phyloP scores from a whole-genome alignment of 768 basidiomycete genomes.

The Sutorius australiensis region DNA sequence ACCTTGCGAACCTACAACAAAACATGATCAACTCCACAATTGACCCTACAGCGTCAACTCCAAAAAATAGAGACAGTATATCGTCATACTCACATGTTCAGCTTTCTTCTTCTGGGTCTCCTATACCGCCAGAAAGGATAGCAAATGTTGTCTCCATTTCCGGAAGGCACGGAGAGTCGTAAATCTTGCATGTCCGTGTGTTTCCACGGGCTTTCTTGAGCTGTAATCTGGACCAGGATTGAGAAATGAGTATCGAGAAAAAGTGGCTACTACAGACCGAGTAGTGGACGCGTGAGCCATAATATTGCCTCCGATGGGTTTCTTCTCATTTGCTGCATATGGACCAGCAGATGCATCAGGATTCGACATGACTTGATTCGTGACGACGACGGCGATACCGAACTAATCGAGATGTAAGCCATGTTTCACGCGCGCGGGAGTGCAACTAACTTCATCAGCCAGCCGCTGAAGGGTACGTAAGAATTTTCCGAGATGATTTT shows the following conservation, averaged over 20 bases:
- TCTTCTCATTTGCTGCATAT: constrained; percentile 89
- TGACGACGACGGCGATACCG: constrained; percentile 95
- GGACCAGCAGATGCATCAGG: constrained; percentile 92
- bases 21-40: constrained; percentile 7
- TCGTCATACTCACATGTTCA: constrained; percentile 28
- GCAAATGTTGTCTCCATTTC: constrained; percentile 96
- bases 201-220: constrained; percentile 90
- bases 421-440: constrained; percentile 1
- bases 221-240: constrained; percentile 55
- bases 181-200: constrained; percentile 93
- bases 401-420: constrained; percentile 51
- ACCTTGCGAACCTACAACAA: constrained; percentile 10
- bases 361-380: constrained; percentile 99
- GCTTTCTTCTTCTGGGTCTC: constrained; percentile 87
- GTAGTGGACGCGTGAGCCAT: constrained; percentile 99
- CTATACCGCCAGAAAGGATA: constrained; percentile 87
- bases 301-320: constrained; percentile 98
- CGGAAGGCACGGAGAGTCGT: constrained; percentile 95
- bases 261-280: constrained; percentile 46
- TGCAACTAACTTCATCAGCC: constrained; percentile 81
- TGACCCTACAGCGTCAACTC: constrained; percentile 6
- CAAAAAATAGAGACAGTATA: background rate
- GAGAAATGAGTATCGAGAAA: constrained; percentile 2
- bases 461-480: constrained; percentile 87
- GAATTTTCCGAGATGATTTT: constrained; percentile 95